A percentile compares a stretch with the other conserved stretches of the same genome.
phyloP scores from a whole-genome alignment of 78 protist species.

The Dictyostelium firmibasis region DNA sequence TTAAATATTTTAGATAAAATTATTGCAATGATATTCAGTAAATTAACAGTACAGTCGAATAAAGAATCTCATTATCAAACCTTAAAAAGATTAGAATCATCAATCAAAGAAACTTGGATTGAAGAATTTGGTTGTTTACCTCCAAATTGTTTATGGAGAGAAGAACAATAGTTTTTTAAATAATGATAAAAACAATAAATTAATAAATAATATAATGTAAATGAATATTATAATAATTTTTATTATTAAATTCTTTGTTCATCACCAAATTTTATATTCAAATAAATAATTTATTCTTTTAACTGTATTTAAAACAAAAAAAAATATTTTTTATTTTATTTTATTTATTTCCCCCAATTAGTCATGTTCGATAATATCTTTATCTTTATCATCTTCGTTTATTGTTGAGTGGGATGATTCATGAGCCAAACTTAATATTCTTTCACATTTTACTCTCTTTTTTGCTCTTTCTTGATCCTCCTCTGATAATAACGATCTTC shows the following conservation, averaged over 20 bases:
- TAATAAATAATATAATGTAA: background rate
- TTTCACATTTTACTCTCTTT: constrained; percentile 59
- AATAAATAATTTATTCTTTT: too few relatives aligned
- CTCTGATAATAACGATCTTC: constrained; percentile 46
- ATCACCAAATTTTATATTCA: too few relatives aligned
- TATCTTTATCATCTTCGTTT: constrained; percentile 10
- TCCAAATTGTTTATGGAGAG: constrained; percentile 66
- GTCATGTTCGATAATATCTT: background rate
- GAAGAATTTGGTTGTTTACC: constrained; percentile 72
- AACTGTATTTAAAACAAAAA: too few relatives aligned
- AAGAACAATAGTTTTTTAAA: background rate
- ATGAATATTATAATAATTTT: background rate
- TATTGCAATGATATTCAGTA: constrained; percentile 60
- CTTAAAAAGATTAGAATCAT: background rate
- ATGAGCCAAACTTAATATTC: constrained; percentile 31
- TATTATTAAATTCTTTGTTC: too few relatives aligned
- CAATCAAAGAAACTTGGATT: constrained; percentile 59
- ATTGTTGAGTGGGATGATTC: background rate
- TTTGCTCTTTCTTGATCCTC: constrained; percentile 69
- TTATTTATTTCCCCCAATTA: background rate
- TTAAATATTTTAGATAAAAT: constrained; percentile 52
- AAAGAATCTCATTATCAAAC: constrained; percentile 32
- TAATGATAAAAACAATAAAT: background rate
- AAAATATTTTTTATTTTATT: background rate
- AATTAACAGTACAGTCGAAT: background rate